Conservation (phyloP, 2,329 filamentous ascomycete species). For the Aspergillus japonicus region DNA sequence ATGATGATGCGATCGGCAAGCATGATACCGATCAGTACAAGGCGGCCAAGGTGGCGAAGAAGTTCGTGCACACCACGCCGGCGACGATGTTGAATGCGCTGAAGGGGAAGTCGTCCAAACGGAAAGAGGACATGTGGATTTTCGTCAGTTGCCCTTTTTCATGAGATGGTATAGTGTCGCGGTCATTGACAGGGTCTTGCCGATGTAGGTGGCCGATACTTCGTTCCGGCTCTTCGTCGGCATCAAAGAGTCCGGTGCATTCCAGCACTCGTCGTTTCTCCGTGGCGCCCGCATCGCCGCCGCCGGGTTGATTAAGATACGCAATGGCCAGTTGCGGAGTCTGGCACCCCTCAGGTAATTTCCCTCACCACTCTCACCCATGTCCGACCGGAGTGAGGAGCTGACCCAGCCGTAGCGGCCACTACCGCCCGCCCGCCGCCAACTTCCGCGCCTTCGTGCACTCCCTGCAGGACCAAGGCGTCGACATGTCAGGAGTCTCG, state of each 20-base stretch:
- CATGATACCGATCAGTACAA: constrained; percentile 59
- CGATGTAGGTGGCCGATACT: constrained; percentile 60
- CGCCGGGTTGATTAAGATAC: constrained; percentile 82
- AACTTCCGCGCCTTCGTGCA: constrained; percentile 83
- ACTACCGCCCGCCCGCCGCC: constrained; percentile 78
- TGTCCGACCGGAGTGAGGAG: not conserved
- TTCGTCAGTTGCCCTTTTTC: constrained; percentile 55
- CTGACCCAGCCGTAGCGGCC: constrained; percentile 59
- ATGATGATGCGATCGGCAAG: constrained; percentile 55
- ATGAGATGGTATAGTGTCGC: no score
- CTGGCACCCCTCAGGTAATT: constrained; percentile 59
- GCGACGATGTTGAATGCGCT: constrained; percentile 76
- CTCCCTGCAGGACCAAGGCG: constrained; percentile 68
- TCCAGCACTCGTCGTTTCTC: constrained; percentile 88
- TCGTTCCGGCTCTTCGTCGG: constrained; percentile 78
- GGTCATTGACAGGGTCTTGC: not conserved
- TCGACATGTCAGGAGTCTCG: constrained; percentile 74
- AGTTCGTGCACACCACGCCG: constrained; percentile 66
- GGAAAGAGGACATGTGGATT: constrained; percentile 85
- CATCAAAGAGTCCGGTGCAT: constrained; percentile 83
- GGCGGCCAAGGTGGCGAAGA: constrained; percentile 59
- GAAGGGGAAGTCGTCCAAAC: constrained; percentile 66
- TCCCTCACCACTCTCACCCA: not conserved
- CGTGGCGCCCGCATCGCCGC: constrained; percentile 78
- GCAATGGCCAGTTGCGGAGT: constrained; percentile 71